Evolutionary conservation across 2,329 filamentous ascomycete genomes (phyloP), one percentile per base, ranked within the genome.

Genomic region (Neofusicoccum ribis): DNA sequence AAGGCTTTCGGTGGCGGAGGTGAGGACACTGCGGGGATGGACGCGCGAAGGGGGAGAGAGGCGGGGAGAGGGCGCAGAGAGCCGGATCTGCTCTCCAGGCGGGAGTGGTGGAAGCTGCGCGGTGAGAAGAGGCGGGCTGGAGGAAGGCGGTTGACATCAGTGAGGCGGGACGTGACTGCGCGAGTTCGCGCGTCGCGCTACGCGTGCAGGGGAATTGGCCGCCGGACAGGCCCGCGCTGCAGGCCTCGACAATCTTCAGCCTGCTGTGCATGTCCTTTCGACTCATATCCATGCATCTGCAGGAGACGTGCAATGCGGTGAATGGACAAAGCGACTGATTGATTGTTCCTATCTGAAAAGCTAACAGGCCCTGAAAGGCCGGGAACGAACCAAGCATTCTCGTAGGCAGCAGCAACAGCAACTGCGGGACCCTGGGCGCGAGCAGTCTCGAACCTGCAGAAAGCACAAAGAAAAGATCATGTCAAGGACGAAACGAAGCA

Each of bases 401-500:
- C 27, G 3, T 39, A 39, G 37, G 37, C 37, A 39, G 37, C 37
- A 39, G 37, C 37, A 31, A 31, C 27, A 31, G 27, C 27, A 7
- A 31, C 27, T 5, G 27, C 27, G 27, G 6, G 27, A 31, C 27
- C 27, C 5, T 31, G 27, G 6, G 27, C 6, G 27, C 27, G 6
- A 31, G 27, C 6, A 31, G 1, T 31, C 27, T 31, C 27, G 5
- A 31, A 3, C 8, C 23, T 31, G 14, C 23, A 31, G 20, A 52
- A n/a, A 15, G n/a, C 34, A 3, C 15, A 41, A 31, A 31, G 27
- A 7, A 31, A 31, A 31, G 27, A 39, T 7, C 2, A 39, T 64
- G 44, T 64, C n/a, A 15, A 59, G 63, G 52, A 50, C 15, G 63
- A 64, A 64, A 64, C 63, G 63, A 64, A 41, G 43, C 51, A 64